These are phyloP conservation scores for California macrophylla DNA, from an alignment of 441 rosid genomes.

Conservation along the genomic window DNA sequence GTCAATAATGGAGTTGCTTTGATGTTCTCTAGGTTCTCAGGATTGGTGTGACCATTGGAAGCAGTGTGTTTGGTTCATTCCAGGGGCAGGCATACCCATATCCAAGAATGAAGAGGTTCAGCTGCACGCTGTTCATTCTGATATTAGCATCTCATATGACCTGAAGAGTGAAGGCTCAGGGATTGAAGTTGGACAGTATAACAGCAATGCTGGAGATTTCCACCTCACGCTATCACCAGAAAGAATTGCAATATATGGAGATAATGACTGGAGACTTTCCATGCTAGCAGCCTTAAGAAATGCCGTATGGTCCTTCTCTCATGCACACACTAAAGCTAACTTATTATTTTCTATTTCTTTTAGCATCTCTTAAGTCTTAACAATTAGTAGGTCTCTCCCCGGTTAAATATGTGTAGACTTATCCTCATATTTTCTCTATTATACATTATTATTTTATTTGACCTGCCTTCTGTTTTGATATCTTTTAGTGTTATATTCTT, in stretches of 20 bases:
- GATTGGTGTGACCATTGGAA: conserved; percentile 99
- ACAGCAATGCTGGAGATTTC: conserved; percentile 30
- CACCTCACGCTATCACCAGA: conserved; percentile 60
- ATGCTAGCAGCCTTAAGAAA: conserved; percentile 44
- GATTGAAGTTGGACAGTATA: conserved; percentile 24
- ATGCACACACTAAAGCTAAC: not conserved
- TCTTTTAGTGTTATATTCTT: not conserved
- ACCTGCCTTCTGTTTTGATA: not conserved
- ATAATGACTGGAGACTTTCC: conserved; percentile 53
- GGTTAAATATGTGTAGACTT: not conserved
- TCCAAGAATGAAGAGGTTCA: conserved; percentile 49
- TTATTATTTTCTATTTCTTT: not conserved
- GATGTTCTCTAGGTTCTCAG: conserved; percentile 38
- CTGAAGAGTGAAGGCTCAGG: conserved; percentile 30
- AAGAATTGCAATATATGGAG: conserved; percentile 72
- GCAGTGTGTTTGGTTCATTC: conserved; percentile 84
- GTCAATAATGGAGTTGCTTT: conserved; percentile 17
- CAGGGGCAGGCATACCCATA: conserved; percentile 41
- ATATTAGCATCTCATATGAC: conserved; percentile 51
- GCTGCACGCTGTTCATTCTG: conserved; percentile 55
- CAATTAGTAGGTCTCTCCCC: not conserved
- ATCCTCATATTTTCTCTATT: not conserved
- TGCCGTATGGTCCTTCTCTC: conserved; percentile 43
- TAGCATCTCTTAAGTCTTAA: not conserved
- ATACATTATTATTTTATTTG: not conserved